A percentile compares a stretch with the other conserved stretches of the same genome.
Evolutionary conservation across 2,329 filamentous ascomycete species (phyloP).

Genomic region (Ilyonectria destructans): DNA sequence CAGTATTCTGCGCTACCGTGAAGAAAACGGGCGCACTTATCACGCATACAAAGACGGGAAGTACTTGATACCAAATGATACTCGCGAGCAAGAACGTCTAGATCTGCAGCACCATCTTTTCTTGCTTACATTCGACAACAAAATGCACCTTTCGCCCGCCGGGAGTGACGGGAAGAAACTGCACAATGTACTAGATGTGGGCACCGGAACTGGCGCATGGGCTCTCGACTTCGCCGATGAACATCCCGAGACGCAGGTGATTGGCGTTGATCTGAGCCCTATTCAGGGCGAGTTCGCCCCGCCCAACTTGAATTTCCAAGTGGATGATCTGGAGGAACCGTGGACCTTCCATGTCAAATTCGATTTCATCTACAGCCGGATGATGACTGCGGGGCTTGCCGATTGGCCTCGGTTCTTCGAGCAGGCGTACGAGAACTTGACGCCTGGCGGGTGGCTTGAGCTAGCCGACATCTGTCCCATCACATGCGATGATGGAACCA

Average conservation of each 20-base stretch:
- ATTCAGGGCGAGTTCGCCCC: conserved; percentile 44
- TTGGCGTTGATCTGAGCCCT: conserved; percentile 46
- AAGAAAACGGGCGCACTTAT: conserved; percentile 51
- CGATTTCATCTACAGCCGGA: conserved; percentile 48
- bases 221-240: conserved; percentile 48
- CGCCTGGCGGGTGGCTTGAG: conserved; percentile 47
- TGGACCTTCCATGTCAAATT: conserved; percentile 46
- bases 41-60: conserved; percentile 49
- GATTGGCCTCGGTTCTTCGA: conserved; percentile 45
- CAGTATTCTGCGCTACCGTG: conserved; percentile 44
- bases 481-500: conserved; percentile 28
- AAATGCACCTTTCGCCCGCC: conserved; percentile 42
- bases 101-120: conserved; percentile 48
- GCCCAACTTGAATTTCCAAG: conserved; percentile 46
- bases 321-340: conserved; percentile 48
- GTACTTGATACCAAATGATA: conserved; percentile 41
- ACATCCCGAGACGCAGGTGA: conserved; percentile 35
- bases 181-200: conserved; percentile 46
- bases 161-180: conserved; percentile 32
- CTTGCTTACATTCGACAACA: conserved; percentile 47
- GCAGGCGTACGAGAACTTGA: conserved; percentile 42
- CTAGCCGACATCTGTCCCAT: conserved; percentile 41
- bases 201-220: conserved; percentile 51
- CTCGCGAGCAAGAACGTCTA: conserved; percentile 38
- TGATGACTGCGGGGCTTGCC: conserved; percentile 43